Evolutionary conservation across 768 basidiomycete genomes (phyloP).

Genomic region (Lactarius tabidus): DNA sequence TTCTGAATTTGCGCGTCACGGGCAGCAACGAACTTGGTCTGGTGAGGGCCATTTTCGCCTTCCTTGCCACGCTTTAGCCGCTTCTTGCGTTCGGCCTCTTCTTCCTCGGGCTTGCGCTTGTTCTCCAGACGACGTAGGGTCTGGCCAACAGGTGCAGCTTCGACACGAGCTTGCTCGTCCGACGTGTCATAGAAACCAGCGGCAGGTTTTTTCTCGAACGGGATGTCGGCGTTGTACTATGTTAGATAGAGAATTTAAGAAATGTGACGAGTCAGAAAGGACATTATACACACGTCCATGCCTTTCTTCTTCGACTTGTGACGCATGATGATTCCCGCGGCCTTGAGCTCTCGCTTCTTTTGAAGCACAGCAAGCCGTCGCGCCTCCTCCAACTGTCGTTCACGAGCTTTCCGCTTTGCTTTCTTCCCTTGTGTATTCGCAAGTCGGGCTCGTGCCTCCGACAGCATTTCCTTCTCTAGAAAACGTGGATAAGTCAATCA

Average conservation of each 20-base stretch:
- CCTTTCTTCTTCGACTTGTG: conserved; percentile 94
- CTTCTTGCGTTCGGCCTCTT: conserved; percentile 91
- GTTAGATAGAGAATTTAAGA: conserved; percentile 17
- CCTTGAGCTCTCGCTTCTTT: conserved; percentile 96
- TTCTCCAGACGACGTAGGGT: conserved; percentile 89
- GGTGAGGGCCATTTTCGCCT: conserved; percentile 54
- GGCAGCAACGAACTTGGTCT: conserved; percentile 95
- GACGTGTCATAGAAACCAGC: conserved; percentile 96
- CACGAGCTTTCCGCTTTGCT: conserved; percentile 96
- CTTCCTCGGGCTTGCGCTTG: conserved; percentile 91
- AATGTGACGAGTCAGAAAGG: conserved; percentile 1
- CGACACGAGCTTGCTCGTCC: conserved; percentile 85
- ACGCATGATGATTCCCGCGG: conserved; percentile 96
- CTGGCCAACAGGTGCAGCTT: conserved; percentile 88
- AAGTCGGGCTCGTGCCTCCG: conserved; percentile 94
- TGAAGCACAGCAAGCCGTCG: conserved; percentile 90
- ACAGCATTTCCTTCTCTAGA: conserved; percentile 98
- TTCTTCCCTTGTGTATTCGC: conserved; percentile 99
- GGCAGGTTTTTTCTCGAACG: conserved; percentile 95
- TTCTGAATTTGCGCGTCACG: conserved; percentile 98
- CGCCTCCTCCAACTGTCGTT: conserved; percentile 96
- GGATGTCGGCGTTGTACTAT: conserved; percentile 97
- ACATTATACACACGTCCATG: conserved; percentile 74
- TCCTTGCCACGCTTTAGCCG: conserved; percentile 78
- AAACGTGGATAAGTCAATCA: conserved; percentile 13